Evolutionary conservation across 2,329 filamentous ascomycete species (phyloP).

Genomic region (Talaromyces sp.): DNA sequence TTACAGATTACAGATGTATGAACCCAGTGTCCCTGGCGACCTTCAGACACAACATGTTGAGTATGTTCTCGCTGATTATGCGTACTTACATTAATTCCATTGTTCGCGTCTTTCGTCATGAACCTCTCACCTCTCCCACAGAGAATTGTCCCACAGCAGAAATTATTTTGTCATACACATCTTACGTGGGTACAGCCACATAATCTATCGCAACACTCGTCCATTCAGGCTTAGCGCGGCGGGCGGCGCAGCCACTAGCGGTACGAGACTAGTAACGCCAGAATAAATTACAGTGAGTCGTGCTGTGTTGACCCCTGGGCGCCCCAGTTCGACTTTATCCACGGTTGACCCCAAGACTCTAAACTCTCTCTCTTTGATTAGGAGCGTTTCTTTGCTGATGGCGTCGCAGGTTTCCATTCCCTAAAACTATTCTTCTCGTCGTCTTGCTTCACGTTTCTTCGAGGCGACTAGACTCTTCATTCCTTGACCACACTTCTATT

Average conservation of each 20-base stretch:
- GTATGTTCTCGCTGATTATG: not conserved
- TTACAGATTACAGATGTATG: not conserved
- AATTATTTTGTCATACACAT: not conserved
- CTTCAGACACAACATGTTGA: not conserved
- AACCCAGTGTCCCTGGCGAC: not conserved
- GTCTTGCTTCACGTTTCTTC: not conserved
- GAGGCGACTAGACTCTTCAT: not conserved
- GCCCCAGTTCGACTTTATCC: slow-evolving; percentile 8
- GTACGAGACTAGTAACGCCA: slow-evolving; percentile 5
- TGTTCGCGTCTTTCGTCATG: not conserved
- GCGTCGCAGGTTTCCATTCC: not conserved
- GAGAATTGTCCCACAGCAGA: not conserved
- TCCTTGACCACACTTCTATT: not conserved
- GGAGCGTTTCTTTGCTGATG: slow-evolving; percentile 4
- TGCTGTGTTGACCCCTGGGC: not conserved
- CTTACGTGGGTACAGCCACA: not conserved
- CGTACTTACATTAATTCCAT: not conserved
- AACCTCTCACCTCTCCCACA: not conserved
- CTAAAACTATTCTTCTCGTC: not conserved
- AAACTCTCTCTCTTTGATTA: not conserved
- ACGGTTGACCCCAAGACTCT: slow-evolving; percentile 1
- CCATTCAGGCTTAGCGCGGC: not conserved
- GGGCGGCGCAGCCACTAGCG: not conserved
- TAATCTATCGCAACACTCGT: not conserved
- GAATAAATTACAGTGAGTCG: not conserved